These are phyloP conservation scores for Penicillium cataractarum DNA, from an alignment of 495 filamentous ascomycete genomes.

Conservation along the genomic window DNA sequence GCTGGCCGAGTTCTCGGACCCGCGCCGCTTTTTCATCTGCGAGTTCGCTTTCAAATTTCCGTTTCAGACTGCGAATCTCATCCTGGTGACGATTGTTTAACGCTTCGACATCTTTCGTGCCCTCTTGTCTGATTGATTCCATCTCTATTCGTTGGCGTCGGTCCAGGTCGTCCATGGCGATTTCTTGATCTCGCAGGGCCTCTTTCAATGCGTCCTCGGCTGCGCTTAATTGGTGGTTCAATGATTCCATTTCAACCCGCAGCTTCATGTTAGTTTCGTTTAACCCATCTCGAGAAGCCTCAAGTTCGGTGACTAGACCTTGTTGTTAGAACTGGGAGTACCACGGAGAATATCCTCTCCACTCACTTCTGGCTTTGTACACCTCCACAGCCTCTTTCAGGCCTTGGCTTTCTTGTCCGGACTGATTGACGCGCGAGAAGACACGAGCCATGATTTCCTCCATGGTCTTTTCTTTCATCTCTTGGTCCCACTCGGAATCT, in stretches of 20 bases:
- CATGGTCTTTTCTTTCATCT: constrained; percentile 65
- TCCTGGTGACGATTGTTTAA: constrained; percentile 50
- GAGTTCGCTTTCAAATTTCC: constrained; percentile 57
- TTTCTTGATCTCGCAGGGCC: constrained; percentile 54
- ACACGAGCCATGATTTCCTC: constrained; percentile 63
- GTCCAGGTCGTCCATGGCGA: constrained; percentile 61
- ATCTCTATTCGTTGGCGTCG: constrained; percentile 52
- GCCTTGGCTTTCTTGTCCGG: constrained; percentile 60
- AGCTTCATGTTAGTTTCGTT: constrained; percentile 58
- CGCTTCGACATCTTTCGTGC: constrained; percentile 44
- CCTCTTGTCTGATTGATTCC: constrained; percentile 45
- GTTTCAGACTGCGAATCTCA: constrained; percentile 51
- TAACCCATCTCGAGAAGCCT: constrained; percentile 60
- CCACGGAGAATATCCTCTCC: neutral
- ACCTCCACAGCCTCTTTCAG: constrained; percentile 70
- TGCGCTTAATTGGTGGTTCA: constrained; percentile 51
- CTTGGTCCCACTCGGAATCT: constrained; percentile 72
- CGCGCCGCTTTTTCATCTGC: constrained; percentile 64
- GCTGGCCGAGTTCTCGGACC: constrained; percentile 65
- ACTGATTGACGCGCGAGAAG: constrained; percentile 62
- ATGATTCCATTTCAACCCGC: constrained; percentile 59
- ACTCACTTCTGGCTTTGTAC: constrained; percentile 75
- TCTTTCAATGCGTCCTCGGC: constrained; percentile 53
- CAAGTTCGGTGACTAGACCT: constrained; percentile 65
- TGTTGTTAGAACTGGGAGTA: constrained; percentile 11